Evolutionary conservation across 768 basidiomycete genomes (phyloP).

Genomic region (Botryobasidium botryosum): DNA sequence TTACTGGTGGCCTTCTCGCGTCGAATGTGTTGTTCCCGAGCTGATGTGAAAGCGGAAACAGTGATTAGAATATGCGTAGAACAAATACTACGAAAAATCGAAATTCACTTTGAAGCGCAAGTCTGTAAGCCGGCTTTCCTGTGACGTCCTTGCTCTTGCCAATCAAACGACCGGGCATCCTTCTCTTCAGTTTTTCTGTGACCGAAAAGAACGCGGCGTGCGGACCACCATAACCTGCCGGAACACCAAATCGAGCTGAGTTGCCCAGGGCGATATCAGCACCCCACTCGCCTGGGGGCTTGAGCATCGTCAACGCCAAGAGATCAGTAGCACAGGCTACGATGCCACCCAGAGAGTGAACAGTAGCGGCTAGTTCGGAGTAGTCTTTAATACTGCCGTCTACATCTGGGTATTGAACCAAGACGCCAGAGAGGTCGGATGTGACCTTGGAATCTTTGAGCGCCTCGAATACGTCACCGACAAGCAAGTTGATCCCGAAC

Average conservation of each 20-base stretch:
- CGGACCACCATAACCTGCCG: conserved; percentile 91
- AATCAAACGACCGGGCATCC: conserved; percentile 96
- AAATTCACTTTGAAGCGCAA: conserved; percentile 75
- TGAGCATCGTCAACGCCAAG: conserved; percentile 79
- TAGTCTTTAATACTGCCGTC: conserved; percentile 72
- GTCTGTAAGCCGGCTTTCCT: conserved; percentile 76
- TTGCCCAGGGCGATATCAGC: conserved; percentile 93
- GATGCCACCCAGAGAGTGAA: conserved; percentile 63
- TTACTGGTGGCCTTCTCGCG: conserved; percentile 98
- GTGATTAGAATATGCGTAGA: neutral
- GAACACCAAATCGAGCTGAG: conserved; percentile 92
- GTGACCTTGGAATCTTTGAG: conserved; percentile 36
- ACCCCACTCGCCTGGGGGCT: conserved; percentile 97
- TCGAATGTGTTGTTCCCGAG: conserved; percentile 92
- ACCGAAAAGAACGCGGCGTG: conserved; percentile 97
- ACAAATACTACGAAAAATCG: neutral
- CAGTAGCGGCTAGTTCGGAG: conserved; percentile 38
- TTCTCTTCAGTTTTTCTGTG: conserved; percentile 79
- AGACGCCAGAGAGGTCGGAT: conserved; percentile 59
- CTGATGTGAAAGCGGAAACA: conserved; percentile 24
- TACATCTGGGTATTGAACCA: conserved; percentile 90
- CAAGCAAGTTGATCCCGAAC: conserved; percentile 69
- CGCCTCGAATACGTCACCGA: conserved; percentile 40
- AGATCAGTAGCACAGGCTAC: conserved; percentile 84
- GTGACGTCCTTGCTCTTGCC: conserved; percentile 73